Conservation (phyloP, 2,329 filamentous ascomycete genomes). For the Pseudogymnoascus sp. region DNA sequence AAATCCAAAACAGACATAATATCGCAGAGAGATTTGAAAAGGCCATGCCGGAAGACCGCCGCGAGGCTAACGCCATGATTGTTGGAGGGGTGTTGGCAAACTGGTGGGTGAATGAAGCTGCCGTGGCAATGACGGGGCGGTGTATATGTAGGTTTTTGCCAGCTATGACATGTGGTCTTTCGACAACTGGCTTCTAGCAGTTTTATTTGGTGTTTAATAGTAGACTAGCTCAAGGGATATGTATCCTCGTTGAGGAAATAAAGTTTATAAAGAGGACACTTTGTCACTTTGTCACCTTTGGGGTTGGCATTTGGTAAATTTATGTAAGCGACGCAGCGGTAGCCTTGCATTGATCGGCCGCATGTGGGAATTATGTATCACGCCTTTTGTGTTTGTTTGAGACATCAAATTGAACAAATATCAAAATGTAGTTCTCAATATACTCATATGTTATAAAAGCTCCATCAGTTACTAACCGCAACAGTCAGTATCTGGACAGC, state of each 20-base stretch:
- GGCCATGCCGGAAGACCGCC: constrained; percentile 13
- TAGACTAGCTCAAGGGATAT: not conserved
- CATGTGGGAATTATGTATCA: constrained; percentile 1
- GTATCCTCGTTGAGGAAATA: constrained; percentile 10
- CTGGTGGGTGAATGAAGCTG: constrained; percentile 9
- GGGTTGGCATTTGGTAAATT: constrained; percentile 12
- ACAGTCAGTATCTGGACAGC: not conserved
- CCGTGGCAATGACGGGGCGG: constrained; percentile 4
- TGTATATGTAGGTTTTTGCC: constrained; percentile 8
- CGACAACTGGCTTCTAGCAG: constrained; percentile 11
- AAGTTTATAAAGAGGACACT: constrained; percentile 11
- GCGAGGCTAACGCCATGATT: constrained; percentile 10
- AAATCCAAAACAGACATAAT: constrained; percentile 30
- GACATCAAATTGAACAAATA: not conserved
- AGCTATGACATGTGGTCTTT: constrained; percentile 11
- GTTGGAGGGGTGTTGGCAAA: constrained; percentile 6
- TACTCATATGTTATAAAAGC: not conserved
- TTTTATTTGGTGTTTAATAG: constrained; percentile 2
- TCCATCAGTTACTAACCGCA: not conserved
- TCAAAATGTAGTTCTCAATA: not conserved
- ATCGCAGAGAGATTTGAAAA: constrained; percentile 23
- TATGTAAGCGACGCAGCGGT: constrained; percentile 6
- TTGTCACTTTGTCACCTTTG: constrained; percentile 12
- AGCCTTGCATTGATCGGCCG: constrained; percentile 1
- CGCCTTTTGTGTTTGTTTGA: not conserved